A percentile compares a stretch with the other conserved stretches of the same genome.
These are phyloP conservation scores for Agrocybe chaxingu DNA, from an alignment of 768 basidiomycete species.

Conservation along the genomic window DNA sequence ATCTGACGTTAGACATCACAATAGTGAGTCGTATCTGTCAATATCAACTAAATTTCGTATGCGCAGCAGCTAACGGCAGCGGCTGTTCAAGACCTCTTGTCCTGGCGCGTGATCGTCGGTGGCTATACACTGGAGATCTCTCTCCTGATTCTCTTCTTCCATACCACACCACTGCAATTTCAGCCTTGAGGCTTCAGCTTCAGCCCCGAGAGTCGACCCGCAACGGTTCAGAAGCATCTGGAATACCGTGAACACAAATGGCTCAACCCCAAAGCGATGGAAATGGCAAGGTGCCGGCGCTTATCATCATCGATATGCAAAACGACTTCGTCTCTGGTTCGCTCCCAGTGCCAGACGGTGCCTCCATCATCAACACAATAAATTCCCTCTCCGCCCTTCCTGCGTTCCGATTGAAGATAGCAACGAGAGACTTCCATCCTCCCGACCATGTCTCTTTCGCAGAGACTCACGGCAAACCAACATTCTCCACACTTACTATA, in stretches of 20 bases:
- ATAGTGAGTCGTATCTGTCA: too few species aligned
- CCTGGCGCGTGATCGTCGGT: too few species aligned
- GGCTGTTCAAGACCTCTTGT: too few species aligned
- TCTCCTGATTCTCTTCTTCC: too few species aligned
- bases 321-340: conserved; percentile 79
- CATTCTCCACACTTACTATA: conserved; percentile 39
- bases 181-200: too few species aligned
- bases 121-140: too few species aligned
- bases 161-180: too few species aligned
- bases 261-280: conserved; percentile 1
- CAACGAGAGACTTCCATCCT: conserved; percentile 60
- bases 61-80: too few species aligned
- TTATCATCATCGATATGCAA: conserved; percentile 78
- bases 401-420: conserved; percentile 43
- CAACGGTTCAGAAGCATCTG: too few species aligned
- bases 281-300: conserved; percentile 39
- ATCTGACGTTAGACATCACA: too few species aligned
- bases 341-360: conserved; percentile 65
- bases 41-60: too few species aligned
- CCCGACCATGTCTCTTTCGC: conserved; percentile 69
- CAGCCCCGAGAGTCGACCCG: too few species aligned
- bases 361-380: conserved; percentile 53
- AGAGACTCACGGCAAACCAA: conserved; percentile 35
- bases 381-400: conserved; percentile 56
- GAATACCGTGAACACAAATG: conserved; percentile 10